Evolutionary conservation across 805 yeast genomes (phyloP).

Genomic region (Metschnikowia rubicola): DNA sequence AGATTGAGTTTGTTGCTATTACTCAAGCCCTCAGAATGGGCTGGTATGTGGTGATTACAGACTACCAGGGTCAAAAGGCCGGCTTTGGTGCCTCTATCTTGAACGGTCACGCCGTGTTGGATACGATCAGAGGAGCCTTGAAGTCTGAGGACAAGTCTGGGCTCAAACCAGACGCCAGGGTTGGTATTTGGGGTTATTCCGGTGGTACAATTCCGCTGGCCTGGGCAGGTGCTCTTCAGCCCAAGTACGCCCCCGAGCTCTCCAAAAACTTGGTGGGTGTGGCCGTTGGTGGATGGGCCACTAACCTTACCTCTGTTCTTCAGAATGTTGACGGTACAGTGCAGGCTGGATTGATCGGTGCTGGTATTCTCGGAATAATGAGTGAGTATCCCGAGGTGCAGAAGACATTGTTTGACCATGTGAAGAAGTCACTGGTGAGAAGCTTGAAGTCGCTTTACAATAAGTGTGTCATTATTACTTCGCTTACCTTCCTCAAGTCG

Average conservation of each 20-base stretch:
- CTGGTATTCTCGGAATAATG: conserved; percentile 29
- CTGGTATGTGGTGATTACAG: conserved; percentile 32
- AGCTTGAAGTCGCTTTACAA: background rate
- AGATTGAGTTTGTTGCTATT: no score
- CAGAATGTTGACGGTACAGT: conserved; percentile 23
- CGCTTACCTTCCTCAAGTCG: conserved; percentile 2
- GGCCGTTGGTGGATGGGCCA: conserved; percentile 36
- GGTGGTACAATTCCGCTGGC: conserved; percentile 39
- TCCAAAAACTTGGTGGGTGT: conserved; percentile 25
- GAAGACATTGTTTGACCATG: background rate
- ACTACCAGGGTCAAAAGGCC: conserved; percentile 33
- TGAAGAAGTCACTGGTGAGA: background rate
- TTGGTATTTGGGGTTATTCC: conserved; percentile 34
- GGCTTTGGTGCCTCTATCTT: conserved; percentile 32
- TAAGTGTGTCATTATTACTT: conserved; percentile 7
- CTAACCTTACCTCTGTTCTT: conserved; percentile 30
- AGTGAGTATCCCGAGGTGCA: conserved; percentile 30
- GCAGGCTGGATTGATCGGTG: conserved; percentile 30
- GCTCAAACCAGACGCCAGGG: conserved; percentile 19
- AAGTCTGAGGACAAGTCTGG: conserved; percentile 18
- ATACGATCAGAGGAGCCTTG: conserved; percentile 29
- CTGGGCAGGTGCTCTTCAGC: conserved; percentile 38
- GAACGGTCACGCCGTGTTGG: conserved; percentile 30
- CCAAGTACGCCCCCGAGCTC: conserved; percentile 34
- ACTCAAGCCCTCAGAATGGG: conserved; percentile 21